A percentile compares a stretch with the other conserved stretches of the same genome.
phyloP scores from a whole-genome alignment of 495 filamentous ascomycete genomes.

The Umbilicaria muhlenbergii region DNA sequence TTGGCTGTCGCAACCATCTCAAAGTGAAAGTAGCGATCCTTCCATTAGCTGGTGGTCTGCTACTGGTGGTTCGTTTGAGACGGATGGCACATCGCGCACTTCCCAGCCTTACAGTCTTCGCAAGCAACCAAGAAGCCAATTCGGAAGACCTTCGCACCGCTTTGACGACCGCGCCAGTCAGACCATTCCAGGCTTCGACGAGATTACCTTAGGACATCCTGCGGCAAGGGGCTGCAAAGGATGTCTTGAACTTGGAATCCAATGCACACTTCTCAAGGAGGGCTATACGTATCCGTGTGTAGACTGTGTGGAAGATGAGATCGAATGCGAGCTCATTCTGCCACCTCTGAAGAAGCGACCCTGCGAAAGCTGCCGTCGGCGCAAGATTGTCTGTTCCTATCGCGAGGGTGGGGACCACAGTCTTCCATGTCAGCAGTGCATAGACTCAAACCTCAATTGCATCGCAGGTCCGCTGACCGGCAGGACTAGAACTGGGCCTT shows the following conservation, averaged over 20 bases:
- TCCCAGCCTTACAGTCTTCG: constrained; percentile 3
- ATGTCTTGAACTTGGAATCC: constrained; percentile 6
- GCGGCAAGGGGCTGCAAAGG: constrained; percentile 10
- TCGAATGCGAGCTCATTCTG: constrained; percentile 10
- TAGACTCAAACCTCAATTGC: constrained; percentile 3
- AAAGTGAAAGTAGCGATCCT: not conserved
- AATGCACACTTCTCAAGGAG: constrained; percentile 9
- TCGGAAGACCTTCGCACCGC: not conserved
- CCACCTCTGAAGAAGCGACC: constrained; percentile 5
- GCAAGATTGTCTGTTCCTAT: constrained; percentile 8
- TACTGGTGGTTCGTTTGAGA: not conserved
- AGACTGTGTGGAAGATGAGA: constrained; percentile 4
- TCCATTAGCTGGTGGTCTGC: not conserved
- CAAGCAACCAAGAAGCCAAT: not conserved
- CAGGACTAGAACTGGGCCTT: constrained; percentile 11
- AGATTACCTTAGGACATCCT: constrained; percentile 11
- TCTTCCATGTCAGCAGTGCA: constrained; percentile 6
- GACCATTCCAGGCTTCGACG: not conserved
- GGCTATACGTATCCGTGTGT: constrained; percentile 10
- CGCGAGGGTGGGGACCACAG: constrained; percentile 4
- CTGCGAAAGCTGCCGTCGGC: constrained; percentile 5
- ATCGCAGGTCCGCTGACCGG: constrained; percentile 9
- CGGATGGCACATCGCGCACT: not conserved
- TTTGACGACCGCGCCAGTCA: too few relatives aligned
- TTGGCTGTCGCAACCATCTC: constrained; percentile 1